Percentiles rank a stretch among this genome's conserved stretches.
These are phyloP conservation scores for Nicotiana noctiflora DNA, from an alignment of 257 asterid species.

Conservation along the genomic window DNA sequence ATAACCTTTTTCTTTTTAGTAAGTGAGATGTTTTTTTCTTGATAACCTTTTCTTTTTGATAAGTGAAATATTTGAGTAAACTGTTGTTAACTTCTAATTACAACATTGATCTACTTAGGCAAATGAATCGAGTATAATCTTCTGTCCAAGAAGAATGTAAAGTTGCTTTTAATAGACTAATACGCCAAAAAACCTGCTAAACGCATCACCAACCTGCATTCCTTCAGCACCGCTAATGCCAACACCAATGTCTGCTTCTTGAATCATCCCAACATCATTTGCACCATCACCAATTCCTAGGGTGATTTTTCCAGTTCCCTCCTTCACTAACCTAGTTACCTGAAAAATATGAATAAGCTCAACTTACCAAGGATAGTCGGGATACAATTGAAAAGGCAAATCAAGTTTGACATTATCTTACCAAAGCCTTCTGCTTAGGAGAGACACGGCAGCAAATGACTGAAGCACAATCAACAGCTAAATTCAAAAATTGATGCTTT, in stretches of 20 bases:
- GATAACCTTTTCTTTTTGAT: neutral
- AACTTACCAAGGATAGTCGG: neutral
- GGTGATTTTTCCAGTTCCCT: conserved; percentile 93
- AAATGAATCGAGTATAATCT: neutral
- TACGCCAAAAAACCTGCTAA: neutral
- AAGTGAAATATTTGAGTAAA: neutral
- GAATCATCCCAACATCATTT: conserved; percentile 99
- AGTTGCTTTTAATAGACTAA: neutral
- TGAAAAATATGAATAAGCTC: conserved; percentile 12
- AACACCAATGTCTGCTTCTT: conserved; percentile 98
- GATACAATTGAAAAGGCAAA: conserved; percentile 5
- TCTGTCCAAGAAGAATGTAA: neutral
- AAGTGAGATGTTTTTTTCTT: too few species aligned
- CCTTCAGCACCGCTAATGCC: conserved; percentile 99
- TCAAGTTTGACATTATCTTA: conserved; percentile 25
- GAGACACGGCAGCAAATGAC: conserved; percentile 99
- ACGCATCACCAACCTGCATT: conserved; percentile 79
- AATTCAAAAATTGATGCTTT: conserved; percentile 66
- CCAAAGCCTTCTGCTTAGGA: conserved; percentile 96
- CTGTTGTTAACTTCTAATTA: neutral
- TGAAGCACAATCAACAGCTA: conserved; percentile 92
- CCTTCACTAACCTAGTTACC: conserved; percentile 95
- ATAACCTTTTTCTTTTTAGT: too few species aligned
- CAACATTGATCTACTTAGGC: neutral
- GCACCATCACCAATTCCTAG: conserved; percentile 99